Evolutionary conservation across 2,329 filamentous ascomycete species (phyloP).

Genomic region (Karstenula rhodostoma): DNA sequence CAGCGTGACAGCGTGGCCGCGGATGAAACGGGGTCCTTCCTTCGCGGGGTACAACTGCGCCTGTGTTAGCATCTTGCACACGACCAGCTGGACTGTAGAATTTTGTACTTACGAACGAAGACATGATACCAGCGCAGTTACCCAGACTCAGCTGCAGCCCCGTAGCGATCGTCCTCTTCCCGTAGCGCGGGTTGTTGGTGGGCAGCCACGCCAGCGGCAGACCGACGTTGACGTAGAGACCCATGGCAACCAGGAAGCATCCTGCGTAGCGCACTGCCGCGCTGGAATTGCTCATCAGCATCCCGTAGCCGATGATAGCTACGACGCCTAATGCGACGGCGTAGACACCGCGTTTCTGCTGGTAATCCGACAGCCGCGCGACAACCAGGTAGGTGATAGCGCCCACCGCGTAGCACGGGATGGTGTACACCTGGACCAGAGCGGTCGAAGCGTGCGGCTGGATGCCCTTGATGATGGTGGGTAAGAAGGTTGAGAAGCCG

Average conservation of each 20-base stretch:
- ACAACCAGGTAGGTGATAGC: constrained; percentile 72
- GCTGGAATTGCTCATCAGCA: constrained; percentile 68
- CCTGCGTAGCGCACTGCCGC: constrained; percentile 76
- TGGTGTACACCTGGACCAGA: constrained; percentile 77
- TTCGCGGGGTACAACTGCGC: constrained; percentile 54
- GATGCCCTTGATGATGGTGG: constrained; percentile 77
- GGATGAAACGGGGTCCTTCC: constrained; percentile 57
- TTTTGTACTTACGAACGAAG: constrained; percentile 69
- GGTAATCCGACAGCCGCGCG: constrained; percentile 72
- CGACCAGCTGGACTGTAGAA: not conserved
- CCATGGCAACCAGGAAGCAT: constrained; percentile 78
- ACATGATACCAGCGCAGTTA: constrained; percentile 76
- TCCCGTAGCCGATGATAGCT: constrained; percentile 72
- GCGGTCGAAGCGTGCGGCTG: constrained; percentile 67
- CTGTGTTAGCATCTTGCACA: not conserved
- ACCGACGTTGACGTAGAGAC: constrained; percentile 70
- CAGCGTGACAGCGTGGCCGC: constrained; percentile 62
- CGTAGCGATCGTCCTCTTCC: constrained; percentile 76
- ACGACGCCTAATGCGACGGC: constrained; percentile 68
- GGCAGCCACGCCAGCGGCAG: constrained; percentile 67
- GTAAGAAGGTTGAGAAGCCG: constrained; percentile 79
- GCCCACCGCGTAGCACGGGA: constrained; percentile 79
- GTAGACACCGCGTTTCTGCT: constrained; percentile 72
- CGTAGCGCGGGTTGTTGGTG: constrained; percentile 76
- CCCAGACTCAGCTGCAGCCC: constrained; percentile 75